Evolutionary conservation across 2,329 filamentous ascomycete genomes (phyloP), one percentile per base, ranked within the genome.

Genomic region (Stagonosporopsis rhizophila): DNA sequence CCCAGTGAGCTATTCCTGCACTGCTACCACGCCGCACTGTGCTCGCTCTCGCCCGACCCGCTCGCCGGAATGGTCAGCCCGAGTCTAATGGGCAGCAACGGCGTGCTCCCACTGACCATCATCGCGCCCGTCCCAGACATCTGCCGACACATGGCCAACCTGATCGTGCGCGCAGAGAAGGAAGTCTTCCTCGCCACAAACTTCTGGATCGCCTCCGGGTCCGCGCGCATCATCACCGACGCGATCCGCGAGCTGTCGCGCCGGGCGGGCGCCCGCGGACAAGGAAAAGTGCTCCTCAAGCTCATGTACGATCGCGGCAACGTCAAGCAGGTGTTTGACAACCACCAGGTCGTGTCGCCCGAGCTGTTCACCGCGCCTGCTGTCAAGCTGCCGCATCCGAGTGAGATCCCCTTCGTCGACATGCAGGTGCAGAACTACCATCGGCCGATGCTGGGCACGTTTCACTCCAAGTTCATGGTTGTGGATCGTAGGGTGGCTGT

Each of bases 141-240:
- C 25, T 85, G 85, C 58, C 82, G 89, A 1, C 89, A 93, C 71
- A 89, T 91, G 75, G 62, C 89, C 1, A 92, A 93, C 63, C 79
- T 91, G 19, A 93, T 94, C 30, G 89, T 83, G 2, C 81, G 87
- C 4, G 90, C 90, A 0, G 82, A 91, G 65, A 83, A 83, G 30
- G 90, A 94, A 66, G 85, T 94, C 0, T 86, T 90, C 52, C 78
- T 93, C 9, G 87, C 87, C 0, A 93, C 90, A 0, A 92, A 91
- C 65, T 91, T 86, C 67, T 92, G 90, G 90, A 83, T 88, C 57
- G 81, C 86, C 38, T 89, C 89, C 0, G 81, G 87, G 8, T 88
- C 89, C 0, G 87, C 88, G 38, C 83, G 80, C 5, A 82, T 90
- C 45, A 82, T 93, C 39, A 89, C 85, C 3, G 83, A 90, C 67